These are phyloP conservation scores for Annulohypoxylon moriforme DNA, from an alignment of 495 filamentous ascomycete genomes.

Conservation along the genomic window DNA sequence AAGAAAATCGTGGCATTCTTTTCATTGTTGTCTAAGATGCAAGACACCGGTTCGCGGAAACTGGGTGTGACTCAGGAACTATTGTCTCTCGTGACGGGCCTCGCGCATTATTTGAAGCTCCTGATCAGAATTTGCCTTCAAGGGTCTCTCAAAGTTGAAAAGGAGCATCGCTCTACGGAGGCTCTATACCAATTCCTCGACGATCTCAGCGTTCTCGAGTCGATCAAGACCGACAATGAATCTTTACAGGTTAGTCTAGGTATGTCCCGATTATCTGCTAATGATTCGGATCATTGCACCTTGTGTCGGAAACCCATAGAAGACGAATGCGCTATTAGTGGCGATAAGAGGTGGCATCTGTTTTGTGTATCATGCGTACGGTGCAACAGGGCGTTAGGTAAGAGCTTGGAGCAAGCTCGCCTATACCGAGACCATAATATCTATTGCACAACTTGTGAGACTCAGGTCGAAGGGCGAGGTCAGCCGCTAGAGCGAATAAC, in stretches of 20 bases:
- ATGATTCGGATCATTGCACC: slow-evolving; percentile 83
- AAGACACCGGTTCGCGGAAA: slow-evolving; percentile 86
- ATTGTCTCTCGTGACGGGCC: slow-evolving; percentile 91
- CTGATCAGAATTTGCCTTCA: slow-evolving; percentile 97
- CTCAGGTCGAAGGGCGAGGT: slow-evolving; percentile 48
- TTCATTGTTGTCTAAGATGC: slow-evolving; percentile 88
- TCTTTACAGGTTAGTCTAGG: slow-evolving; percentile 79
- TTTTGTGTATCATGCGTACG: slow-evolving; percentile 79
- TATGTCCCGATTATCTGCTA: slow-evolving; percentile 76
- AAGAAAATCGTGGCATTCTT: slow-evolving; percentile 99
- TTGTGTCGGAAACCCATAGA: slow-evolving; percentile 89
- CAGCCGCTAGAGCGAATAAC: slow-evolving; percentile 71
- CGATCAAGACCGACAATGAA: slow-evolving; percentile 73
- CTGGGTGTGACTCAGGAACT: slow-evolving; percentile 97
- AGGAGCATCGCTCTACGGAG: slow-evolving; percentile 76
- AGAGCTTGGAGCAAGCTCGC: slow-evolving; percentile 69
- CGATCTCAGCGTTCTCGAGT: slow-evolving; percentile 79
- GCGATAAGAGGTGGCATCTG: slow-evolving; percentile 83
- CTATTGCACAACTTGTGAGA: slow-evolving; percentile 73
- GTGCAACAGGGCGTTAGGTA: slow-evolving; percentile 78
- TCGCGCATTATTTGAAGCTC: slow-evolving; percentile 98
- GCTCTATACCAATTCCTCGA: slow-evolving; percentile 84
- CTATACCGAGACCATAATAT: slow-evolving; percentile 73
- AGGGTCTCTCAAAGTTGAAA: slow-evolving; percentile 89
- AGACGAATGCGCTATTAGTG: slow-evolving; percentile 83